Evolutionary conservation across 441 rosid genomes (phyloP), one percentile per base, ranked within the genome.

Genomic region (Aleurites moluccanus): DNA sequence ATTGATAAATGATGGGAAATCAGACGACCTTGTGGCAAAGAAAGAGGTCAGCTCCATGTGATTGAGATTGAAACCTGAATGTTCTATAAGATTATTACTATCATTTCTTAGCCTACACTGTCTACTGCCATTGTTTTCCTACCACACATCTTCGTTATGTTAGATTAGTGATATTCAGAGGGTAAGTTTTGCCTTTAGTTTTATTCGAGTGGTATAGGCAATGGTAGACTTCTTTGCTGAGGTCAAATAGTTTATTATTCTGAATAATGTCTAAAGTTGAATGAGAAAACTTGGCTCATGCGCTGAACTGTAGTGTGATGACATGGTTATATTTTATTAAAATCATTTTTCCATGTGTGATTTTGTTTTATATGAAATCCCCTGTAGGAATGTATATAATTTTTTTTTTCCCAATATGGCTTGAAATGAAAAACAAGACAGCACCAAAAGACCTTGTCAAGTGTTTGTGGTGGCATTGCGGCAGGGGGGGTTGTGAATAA

Each of bases 21-120:
- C 70, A 2, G 79, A 78, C 4, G 80, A 69, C 65, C 72, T 64
- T 68, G 70, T 71, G 33, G 85, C 77, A 68, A 85, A 84, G 35
- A 83, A 83, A 81, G 86, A 89, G 83, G 81, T 85, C 75, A 72
- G 72, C 80, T 1, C 68, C 60, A 66, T 70, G 61, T 78, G 82
- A 81, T 57, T 62, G 70, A 72, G 66, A 72, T 67, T 55, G 55
- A 56, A 75, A 44, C 64, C 44, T 25, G 10, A 55, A n/a, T 63
- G 47, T 10, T 64, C 14, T 64, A 38, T 55, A 60, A 49, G 38
- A 23, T 23, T 18, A 8, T 59, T 21, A 25, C 42, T n/a, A 6
- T 60, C 56, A 52, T 69, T 60, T 28, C 28, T 47, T 53, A 21
- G 69, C 56, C 23, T 25, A 3, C 11, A 7, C 27, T 30, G 35